Evolutionary conservation across 345 rosid genomes (phyloP).

Genomic region (Camelina laxa): DNA sequence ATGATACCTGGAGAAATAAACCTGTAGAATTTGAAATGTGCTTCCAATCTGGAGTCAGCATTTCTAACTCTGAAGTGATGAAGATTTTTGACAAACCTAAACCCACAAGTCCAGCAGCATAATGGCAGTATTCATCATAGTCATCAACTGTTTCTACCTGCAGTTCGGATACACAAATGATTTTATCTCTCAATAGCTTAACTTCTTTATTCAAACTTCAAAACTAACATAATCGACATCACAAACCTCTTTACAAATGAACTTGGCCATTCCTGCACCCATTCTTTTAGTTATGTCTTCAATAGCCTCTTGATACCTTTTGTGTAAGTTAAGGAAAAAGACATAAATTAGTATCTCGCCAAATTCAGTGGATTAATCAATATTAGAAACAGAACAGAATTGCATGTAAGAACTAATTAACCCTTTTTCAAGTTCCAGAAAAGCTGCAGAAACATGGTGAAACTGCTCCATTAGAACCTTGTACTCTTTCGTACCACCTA

Average conservation of each 20-base stretch:
- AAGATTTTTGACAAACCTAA: constrained; percentile 88
- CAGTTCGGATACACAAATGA: neutral
- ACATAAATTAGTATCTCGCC: neutral
- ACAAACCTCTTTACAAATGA: constrained; percentile 84
- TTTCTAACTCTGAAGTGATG: constrained; percentile 69
- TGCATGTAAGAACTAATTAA: constrained; percentile 31
- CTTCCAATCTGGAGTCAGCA: constrained; percentile 57
- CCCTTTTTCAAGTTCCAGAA: constrained; percentile 74
- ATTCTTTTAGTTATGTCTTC: constrained; percentile 73
- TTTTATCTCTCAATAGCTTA: neutral
- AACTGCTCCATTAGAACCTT: constrained; percentile 88
- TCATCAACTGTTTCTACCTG: constrained; percentile 90
- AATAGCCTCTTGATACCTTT: constrained; percentile 80
- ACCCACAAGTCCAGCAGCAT: constrained; percentile 94
- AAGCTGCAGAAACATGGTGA: constrained; percentile 78
- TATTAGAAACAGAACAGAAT: neutral
- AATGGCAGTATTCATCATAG: constrained; percentile 94
- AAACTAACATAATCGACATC: neutral
- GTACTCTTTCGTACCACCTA: constrained; percentile 80
- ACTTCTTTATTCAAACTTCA: neutral
- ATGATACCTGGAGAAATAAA: constrained; percentile 78
- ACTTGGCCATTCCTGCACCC: constrained; percentile 98
- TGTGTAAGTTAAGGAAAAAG: neutral
- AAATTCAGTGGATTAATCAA: neutral
- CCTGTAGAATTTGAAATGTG: constrained; percentile 82